Conservation (phyloP, 164 flowering plant species). For the Santalum album region DNA sequence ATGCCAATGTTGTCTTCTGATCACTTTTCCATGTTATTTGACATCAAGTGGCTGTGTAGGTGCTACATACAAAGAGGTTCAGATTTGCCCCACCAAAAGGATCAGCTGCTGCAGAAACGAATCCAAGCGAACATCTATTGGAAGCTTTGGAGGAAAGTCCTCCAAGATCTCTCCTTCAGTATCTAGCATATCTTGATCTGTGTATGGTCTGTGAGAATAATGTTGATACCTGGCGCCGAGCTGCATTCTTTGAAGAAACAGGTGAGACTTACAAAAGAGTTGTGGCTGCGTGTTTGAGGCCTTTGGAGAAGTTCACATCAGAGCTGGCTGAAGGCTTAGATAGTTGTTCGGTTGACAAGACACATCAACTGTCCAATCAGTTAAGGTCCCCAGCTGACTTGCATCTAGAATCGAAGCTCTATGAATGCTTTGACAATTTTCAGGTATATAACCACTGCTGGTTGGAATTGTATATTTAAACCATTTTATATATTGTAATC, state of each 20-base stretch:
- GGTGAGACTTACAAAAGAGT: constrained; percentile 90
- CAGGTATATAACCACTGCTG: constrained; percentile 40
- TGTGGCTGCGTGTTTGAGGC: constrained; percentile 60
- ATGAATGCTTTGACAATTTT: constrained; percentile 42
- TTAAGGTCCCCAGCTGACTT: constrained; percentile 37
- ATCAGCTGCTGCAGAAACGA: constrained; percentile 90
- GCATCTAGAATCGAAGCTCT: constrained; percentile 26
- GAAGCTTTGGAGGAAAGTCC: constrained; percentile 69
- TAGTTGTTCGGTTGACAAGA: constrained; percentile 32
- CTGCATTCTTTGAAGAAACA: constrained; percentile 96
- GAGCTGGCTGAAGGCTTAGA: constrained; percentile 51
- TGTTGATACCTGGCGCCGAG: constrained; percentile 88
- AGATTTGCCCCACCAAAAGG: constrained; percentile 93
- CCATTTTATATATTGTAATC: too few relatives aligned
- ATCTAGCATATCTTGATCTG: constrained; percentile 88
- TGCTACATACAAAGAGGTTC: constrained; percentile 68
- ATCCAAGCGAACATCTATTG: constrained; percentile 84
- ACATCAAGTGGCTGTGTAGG: constrained; percentile 28
- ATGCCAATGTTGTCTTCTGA: not conserved
- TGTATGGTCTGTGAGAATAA: constrained; percentile 82
- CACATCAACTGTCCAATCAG: constrained; percentile 46
- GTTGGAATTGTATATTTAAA: not conserved
- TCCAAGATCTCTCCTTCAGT: constrained; percentile 58
- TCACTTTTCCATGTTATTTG: not conserved
- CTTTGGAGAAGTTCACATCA: constrained; percentile 62